A percentile compares a stretch with the other conserved stretches of the same genome.
These are phyloP conservation scores for Arabidopsis arenosa DNA, from an alignment of 345 rosid species.

Conservation along the genomic window DNA sequence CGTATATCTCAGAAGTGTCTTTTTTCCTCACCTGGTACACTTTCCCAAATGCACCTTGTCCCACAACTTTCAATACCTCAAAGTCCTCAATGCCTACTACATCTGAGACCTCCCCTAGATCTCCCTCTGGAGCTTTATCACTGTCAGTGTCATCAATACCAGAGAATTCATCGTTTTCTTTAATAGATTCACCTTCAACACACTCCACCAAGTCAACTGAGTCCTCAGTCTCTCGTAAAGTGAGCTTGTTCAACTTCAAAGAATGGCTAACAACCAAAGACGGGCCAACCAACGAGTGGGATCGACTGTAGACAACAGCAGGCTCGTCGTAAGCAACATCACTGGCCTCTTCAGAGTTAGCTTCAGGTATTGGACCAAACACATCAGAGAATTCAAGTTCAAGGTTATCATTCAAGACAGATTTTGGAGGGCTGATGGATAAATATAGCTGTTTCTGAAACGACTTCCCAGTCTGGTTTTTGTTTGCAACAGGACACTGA, in stretches of 20 bases:
- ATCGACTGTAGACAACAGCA: constrained; percentile 63
- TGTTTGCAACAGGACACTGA: constrained; percentile 20
- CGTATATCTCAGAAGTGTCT: constrained; percentile 81
- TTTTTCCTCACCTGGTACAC: constrained; percentile 89
- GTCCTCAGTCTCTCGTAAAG: constrained; percentile 55
- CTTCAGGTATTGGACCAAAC: constrained; percentile 32
- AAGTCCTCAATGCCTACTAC: constrained; percentile 80
- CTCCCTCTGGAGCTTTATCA: constrained; percentile 39
- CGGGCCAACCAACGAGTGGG: constrained; percentile 86
- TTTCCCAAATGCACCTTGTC: constrained; percentile 96
- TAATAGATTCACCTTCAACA: constrained; percentile 41
- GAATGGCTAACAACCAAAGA: constrained; percentile 62
- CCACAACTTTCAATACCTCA: constrained; percentile 87
- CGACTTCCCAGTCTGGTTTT: constrained; percentile 29
- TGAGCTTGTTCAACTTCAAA: constrained; percentile 67
- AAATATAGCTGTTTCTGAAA: constrained; percentile 29
- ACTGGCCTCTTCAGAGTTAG: constrained; percentile 3
- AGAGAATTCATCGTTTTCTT: constrained; percentile 49
- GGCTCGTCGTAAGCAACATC: constrained; percentile 58
- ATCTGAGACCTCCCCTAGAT: constrained; percentile 33
- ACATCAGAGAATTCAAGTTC: constrained; percentile 41
- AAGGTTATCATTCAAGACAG: constrained; percentile 12
- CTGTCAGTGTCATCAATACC: constrained; percentile 42
- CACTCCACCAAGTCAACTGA: constrained; percentile 56
- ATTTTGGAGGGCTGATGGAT: constrained; percentile 17